phyloP scores from a whole-genome alignment of 495 filamentous ascomycete species.

The Penicillium flavigenum region DNA sequence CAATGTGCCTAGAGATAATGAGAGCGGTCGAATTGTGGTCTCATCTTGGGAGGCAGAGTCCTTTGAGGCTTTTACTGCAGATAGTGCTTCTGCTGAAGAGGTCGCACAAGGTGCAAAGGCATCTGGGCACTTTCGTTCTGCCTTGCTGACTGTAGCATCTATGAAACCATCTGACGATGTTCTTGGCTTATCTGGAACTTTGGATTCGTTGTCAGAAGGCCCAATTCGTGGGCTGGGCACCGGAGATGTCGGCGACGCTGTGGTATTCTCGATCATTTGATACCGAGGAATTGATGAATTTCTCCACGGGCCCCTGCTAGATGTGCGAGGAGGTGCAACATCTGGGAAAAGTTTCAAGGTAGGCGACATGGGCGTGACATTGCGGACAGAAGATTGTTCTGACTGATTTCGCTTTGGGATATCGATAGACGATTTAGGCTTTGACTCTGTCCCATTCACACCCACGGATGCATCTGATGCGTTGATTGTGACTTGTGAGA shows the following conservation, averaged over 20 bases:
- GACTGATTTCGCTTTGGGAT: constrained; percentile 11
- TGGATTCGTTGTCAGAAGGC: background rate
- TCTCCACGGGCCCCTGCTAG: constrained; percentile 33
- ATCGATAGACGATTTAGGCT: constrained; percentile 2
- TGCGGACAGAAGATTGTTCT: constrained; percentile 13
- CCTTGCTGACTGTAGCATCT: background rate
- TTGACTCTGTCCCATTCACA: background rate
- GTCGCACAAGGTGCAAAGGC: constrained; percentile 3
- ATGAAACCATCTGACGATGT: constrained; percentile 1
- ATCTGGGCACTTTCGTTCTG: constrained; percentile 13
- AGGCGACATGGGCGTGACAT: constrained; percentile 21
- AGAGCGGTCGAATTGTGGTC: constrained; percentile 24
- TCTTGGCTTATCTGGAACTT: background rate
- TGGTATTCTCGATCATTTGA: constrained; percentile 16
- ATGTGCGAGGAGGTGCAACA: constrained; percentile 35
- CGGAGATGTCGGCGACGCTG: constrained; percentile 3
- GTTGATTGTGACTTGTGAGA: background rate
- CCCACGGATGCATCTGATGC: background rate
- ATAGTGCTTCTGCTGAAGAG: background rate
- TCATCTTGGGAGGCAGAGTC: constrained; percentile 13
- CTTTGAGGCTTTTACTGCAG: constrained; percentile 2
- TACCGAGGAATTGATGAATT: constrained; percentile 27
- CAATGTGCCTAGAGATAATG: constrained; percentile 34
- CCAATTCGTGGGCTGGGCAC: background rate
- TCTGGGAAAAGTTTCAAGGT: constrained; percentile 43